Percentiles rank a stretch among this genome's conserved stretches.
These are phyloP conservation scores for Ganoderma leucocontextum DNA, from an alignment of 1,284 basidiomycete species.

Conservation along the genomic window DNA sequence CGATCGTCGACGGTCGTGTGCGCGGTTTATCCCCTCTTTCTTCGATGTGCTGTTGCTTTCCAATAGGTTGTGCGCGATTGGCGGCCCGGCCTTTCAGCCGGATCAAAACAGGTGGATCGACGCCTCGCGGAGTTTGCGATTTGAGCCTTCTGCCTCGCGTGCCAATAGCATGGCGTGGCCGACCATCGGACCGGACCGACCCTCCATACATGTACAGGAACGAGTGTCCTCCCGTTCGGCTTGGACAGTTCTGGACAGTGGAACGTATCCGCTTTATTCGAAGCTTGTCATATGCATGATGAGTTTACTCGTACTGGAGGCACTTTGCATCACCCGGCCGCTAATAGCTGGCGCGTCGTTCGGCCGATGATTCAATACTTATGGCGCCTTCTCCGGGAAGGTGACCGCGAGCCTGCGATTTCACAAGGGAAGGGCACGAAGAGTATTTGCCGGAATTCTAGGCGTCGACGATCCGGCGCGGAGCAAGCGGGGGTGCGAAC, in stretches of 20 bases:
- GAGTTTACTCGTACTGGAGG: not conserved
- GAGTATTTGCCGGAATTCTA: conserved; percentile 14
- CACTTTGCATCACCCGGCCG: not conserved
- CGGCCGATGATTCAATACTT: not conserved
- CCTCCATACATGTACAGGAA: conserved; percentile 8
- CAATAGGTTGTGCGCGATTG: not conserved
- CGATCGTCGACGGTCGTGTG: not conserved
- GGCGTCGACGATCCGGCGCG: conserved; percentile 23
- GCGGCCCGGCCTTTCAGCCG: not conserved
- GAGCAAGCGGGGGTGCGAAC: not conserved
- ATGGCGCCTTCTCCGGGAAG: no score
- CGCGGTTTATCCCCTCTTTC: not conserved
- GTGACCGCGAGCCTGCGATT: not conserved
- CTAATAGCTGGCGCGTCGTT: not conserved
- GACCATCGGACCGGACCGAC: not conserved
- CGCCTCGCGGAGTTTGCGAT: conserved; percentile 2
- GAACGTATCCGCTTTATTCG: not conserved
- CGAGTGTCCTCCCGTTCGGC: not conserved
- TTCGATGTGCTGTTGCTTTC: not conserved
- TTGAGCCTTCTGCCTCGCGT: not conserved
- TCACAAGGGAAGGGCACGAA: not conserved
- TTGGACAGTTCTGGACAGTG: not conserved
- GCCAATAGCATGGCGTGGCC: conserved; percentile 1
- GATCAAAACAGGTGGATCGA: conserved; percentile 7
- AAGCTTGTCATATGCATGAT: not conserved